Evolutionary conservation across 768 basidiomycete species (phyloP).

Genomic region (Boletus reticulatus): DNA sequence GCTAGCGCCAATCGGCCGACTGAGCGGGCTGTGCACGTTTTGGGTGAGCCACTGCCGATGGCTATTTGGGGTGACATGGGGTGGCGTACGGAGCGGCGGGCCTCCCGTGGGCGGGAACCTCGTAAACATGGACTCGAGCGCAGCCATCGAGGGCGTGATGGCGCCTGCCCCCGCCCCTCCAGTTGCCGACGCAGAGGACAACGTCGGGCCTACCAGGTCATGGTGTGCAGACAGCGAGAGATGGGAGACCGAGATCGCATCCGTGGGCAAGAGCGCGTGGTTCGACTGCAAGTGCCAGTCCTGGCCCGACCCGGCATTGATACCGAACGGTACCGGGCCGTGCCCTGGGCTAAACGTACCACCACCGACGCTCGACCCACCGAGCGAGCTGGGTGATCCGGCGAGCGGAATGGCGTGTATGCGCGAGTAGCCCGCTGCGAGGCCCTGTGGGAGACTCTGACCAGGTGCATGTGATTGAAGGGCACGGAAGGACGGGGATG

Average conservation of each 20-base stretch:
- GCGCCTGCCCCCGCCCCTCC: neutral
- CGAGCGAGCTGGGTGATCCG: constrained; percentile 36
- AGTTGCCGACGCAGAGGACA: neutral
- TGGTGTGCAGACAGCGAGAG: constrained; percentile 26
- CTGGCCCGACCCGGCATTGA: constrained; percentile 26
- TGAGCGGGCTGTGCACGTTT: constrained; percentile 55
- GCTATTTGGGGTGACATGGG: constrained; percentile 16
- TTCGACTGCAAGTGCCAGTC: constrained; percentile 32
- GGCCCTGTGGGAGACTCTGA: constrained; percentile 86
- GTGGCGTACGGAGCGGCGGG: constrained; percentile 27
- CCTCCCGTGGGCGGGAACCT: constrained; percentile 33
- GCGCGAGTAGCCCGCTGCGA: constrained; percentile 87
- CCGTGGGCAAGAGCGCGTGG: constrained; percentile 16
- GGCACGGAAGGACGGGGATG: constrained; percentile 74
- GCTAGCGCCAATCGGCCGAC: constrained; percentile 47
- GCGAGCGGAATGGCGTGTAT: constrained; percentile 69
- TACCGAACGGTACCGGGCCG: constrained; percentile 29
- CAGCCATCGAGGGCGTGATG: constrained; percentile 22
- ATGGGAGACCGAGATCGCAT: constrained; percentile 16
- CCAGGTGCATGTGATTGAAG: constrained; percentile 87
- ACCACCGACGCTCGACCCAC: constrained; percentile 26
- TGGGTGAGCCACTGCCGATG: constrained; percentile 36
- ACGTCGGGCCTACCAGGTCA: constrained; percentile 2
- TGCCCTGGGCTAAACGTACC: constrained; percentile 31
- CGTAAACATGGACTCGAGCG: constrained; percentile 54